phyloP scores from a whole-genome alignment of 768 basidiomycete species.

The Rubroboletus pulcherrimus region DNA sequence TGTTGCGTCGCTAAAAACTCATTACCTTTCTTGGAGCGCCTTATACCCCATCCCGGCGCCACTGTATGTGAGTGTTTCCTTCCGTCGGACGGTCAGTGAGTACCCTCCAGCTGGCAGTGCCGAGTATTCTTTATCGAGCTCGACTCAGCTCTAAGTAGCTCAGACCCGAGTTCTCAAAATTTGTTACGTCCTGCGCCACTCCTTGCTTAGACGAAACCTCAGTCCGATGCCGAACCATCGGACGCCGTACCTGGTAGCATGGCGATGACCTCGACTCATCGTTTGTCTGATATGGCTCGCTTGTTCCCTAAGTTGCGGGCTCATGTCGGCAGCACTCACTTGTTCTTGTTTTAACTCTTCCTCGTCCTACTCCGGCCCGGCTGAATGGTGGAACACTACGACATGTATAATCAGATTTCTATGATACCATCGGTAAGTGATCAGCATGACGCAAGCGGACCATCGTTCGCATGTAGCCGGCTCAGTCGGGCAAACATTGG shows the following conservation, averaged over 20 bases:
- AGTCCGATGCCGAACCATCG: not conserved
- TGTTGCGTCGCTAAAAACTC: slow-evolving; percentile 9
- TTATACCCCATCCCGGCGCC: slow-evolving; percentile 4
- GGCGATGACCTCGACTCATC: slow-evolving; percentile 6
- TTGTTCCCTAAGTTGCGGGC: not conserved
- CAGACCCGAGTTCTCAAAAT: not conserved
- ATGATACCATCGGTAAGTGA: not conserved
- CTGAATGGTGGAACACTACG: not conserved
- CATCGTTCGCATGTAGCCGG: not conserved
- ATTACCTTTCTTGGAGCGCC: slow-evolving; percentile 14
- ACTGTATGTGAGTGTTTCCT: not conserved
- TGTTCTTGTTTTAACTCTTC: not conserved
- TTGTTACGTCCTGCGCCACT: not conserved
- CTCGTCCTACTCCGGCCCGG: not conserved
- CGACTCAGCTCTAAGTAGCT: not conserved
- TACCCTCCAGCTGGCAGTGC: not conserved
- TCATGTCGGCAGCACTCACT: not conserved
- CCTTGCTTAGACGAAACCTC: not conserved
- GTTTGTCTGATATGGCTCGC: slow-evolving; percentile 9
- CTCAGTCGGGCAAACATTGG: not conserved
- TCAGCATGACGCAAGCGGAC: not conserved
- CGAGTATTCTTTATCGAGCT: slow-evolving; percentile 10
- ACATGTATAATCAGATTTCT: too few relatives aligned
- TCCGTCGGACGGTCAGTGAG: not conserved
- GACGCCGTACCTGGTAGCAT: slow-evolving; percentile 1